Evolutionary conservation across 1,284 basidiomycete species (phyloP), one percentile per base, ranked within the genome.

Genomic region (Cryptococcus deneoformans): DNA sequence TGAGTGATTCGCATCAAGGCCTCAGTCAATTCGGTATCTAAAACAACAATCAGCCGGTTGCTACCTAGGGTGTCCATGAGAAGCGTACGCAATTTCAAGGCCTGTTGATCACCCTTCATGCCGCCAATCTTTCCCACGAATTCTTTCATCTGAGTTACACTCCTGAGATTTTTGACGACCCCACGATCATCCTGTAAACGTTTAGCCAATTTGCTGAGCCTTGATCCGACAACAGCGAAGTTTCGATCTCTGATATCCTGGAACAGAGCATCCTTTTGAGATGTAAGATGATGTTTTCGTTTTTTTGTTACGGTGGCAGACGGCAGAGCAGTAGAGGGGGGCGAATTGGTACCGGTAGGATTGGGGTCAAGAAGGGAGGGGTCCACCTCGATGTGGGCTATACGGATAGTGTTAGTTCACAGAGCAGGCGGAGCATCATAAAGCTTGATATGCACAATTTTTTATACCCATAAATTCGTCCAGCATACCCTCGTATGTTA

Each of bases 401-500:
- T 56, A 29, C 40, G 53, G 52, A 29, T 29, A 39, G 24, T 16
- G 34, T 44, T 10, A n/a, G 53, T 37, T 50, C 58, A 34, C 24
- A 38, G n/a, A 53, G 50, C 2, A 35, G 37, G 35, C 29, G n/a
- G 2, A 34, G 52, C 34, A 11, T 45, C 24, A 36, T 47, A 5
- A 29, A 29, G 29, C 29, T 29, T 29, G 29, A 20, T 20, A 29
- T 29, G 54, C 64, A 90, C 93, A 88, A 67, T 96, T 92, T 92
- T 84, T 88, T 62, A 99, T 88, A 1, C 91, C 91, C 47, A 97
- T 81, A 45, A 92, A 80, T 73, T 99, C 96, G 69, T 99, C 95
- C n/a, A 98, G 82, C 46, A 99, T 86, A 14, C 96, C 96, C 73
- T 97, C 88, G 69, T 98, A 99, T 0, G 96, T 99, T 54, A 99